phyloP scores from a whole-genome alignment of 495 filamentous ascomycete genomes.

The Neurospora pannonica region DNA sequence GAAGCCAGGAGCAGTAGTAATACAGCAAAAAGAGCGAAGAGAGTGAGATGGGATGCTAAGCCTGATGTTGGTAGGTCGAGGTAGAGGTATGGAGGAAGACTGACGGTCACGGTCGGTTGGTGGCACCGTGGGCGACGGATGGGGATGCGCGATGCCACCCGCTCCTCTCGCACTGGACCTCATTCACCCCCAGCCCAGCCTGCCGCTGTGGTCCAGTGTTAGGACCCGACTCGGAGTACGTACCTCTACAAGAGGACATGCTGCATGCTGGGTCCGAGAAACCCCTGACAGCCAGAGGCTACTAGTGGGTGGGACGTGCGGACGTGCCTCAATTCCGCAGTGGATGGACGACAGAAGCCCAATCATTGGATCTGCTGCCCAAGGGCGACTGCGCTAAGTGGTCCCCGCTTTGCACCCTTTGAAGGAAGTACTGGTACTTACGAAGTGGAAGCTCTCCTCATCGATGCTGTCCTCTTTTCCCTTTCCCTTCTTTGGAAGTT shows the following conservation, averaged over 20 bases:
- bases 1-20: conserved; percentile 25
- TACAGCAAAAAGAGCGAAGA: conserved; percentile 27
- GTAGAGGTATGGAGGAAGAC: conserved; percentile 16
- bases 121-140: neutral
- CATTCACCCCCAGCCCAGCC: neutral
- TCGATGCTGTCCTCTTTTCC: conserved; percentile 13
- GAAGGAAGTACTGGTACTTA: neutral
- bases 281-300: conserved; percentile 11
- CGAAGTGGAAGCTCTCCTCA: neutral
- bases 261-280: conserved; percentile 1
- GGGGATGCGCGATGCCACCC: neutral
- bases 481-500: neutral
- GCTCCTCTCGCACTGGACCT: neutral
- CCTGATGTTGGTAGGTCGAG: conserved; percentile 16
- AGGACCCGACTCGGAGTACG: neutral
- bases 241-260: neutral
- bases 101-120: conserved; percentile 8
- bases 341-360: conserved; percentile 9
- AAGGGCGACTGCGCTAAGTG: conserved; percentile 18
- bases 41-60: conserved; percentile 15
- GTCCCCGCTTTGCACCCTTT: conserved; percentile 13
- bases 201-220: neutral
- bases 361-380: conserved; percentile 12
- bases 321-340: conserved; percentile 5
- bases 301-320: conserved; percentile 1